Percentiles rank a stretch among this genome's conserved stretches.
phyloP scores from a whole-genome alignment of 805 yeast genomes.

The Pichia membranifaciens region DNA sequence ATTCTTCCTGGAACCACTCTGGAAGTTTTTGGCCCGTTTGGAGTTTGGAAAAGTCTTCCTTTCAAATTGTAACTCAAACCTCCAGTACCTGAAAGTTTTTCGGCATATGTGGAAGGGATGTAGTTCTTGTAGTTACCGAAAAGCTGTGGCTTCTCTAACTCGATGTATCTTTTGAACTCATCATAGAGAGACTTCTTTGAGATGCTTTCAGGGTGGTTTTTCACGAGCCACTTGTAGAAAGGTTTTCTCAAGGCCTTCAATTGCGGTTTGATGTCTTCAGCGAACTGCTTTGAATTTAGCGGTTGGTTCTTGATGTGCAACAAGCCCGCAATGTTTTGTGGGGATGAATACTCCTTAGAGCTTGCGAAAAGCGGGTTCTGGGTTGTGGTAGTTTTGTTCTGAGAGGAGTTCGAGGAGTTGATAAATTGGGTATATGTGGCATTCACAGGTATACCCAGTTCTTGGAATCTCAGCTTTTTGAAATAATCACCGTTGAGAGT shows the following conservation, averaged over 20 bases:
- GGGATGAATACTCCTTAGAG: conserved; percentile 18
- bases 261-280: conserved; percentile 28
- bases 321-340: conserved; percentile 24
- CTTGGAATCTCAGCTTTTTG: conserved; percentile 62
- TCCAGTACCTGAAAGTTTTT: conserved; percentile 52
- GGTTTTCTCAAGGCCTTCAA: conserved; percentile 45
- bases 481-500: conserved; percentile 53
- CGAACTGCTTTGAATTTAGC: conserved; percentile 18
- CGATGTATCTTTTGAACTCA: conserved; percentile 38
- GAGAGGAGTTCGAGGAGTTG: not conserved
- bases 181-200: conserved; percentile 14
- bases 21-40: conserved; percentile 55
- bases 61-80: conserved; percentile 66
- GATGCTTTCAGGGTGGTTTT: conserved; percentile 41
- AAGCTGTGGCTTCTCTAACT: conserved; percentile 19
- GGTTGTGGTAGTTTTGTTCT: not conserved
- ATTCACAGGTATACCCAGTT: conserved; percentile 49
- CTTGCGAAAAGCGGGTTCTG: conserved; percentile 39
- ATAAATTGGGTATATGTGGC: conserved; percentile 14
- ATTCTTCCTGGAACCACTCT: conserved; percentile 66
- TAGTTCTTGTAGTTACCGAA: conserved; percentile 7
- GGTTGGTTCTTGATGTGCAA: conserved; percentile 23
- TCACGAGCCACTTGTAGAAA: conserved; percentile 50
- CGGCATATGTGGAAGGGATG: conserved; percentile 19
- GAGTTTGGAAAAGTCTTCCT: conserved; percentile 64